Evolutionary conservation across 495 filamentous ascomycete genomes (phyloP), one percentile per base, ranked within the genome.

Genomic region (Baudoinia panamericana): DNA sequence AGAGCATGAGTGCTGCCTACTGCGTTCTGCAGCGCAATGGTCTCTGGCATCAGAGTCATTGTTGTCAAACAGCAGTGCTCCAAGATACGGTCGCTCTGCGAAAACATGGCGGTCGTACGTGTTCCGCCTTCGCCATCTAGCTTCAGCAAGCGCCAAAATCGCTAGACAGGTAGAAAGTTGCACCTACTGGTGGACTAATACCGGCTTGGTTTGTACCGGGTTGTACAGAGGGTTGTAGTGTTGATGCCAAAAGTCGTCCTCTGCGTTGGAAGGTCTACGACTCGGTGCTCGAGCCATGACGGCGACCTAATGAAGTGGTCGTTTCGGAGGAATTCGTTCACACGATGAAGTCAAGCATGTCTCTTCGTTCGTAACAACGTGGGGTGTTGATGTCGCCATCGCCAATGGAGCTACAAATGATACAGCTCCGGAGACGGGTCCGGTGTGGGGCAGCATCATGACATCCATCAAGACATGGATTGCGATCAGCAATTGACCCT

Each of bases 51-150:
- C 92, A 38, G 81, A 87, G 40, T 72, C 71, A 30, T 72, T 66
- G 50, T 99, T 99, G 44, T 88, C 79, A 61, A 99, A 93, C 27
- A 99, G 69, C 12, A 96, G 67, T 0, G 84, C 72, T 5, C 80
- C 83, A 25, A 86, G 57, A 2, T 80, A 58, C 0, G 90, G 92
- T 16, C 72, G 70, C 8, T 76, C 60, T 51, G 73, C 73, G 56
- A 97, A 84, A 39, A 75, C 55, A 9, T 20, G 32, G 13, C 52
- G 51, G 22, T 54, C 49, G 38, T 61, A 58, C 22, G 29, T 36
- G 35, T 64, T 62, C 19, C 50, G 35, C 41, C 61, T 64, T 27
- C 16, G 20, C 39, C 2, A 15, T 16, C 0, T 12, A 21, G 6
- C 23, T 18, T 20, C 27, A 3, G 22, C 13, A 1, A 11, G 8